Base-by-base conservation (phyloP, 75 land plant species). In the Picea glauca region DNA sequence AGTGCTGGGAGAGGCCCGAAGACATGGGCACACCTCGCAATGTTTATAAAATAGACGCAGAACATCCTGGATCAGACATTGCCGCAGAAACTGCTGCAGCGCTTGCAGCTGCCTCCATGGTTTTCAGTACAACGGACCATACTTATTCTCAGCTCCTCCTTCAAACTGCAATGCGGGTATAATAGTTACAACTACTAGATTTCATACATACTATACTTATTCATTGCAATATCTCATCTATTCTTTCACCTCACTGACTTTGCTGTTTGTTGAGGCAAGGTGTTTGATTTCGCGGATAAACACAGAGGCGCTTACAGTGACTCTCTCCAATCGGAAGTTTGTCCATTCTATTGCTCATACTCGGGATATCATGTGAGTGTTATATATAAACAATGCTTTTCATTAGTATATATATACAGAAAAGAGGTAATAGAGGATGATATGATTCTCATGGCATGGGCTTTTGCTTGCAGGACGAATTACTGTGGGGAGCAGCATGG, bases 261-360 rank as follows among this genome's bases (percentile, higher is more conserved):
- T 63, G 18, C 40, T 64, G 14, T 35, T 21, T 60, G 46, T 33
- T 20, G 13, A 23, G 17, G 3, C 21, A 46, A 73, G 81, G 64
- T 79, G 21, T 81, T 81, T 26, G 80, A 78, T 20, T 77, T 77
- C 56, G 26, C 26, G 26, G 26, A 26, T 26, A 26, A 26, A 26
- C 26, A 26, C 26, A 26, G 26, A 74, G 89, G 89, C n/a, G 76
- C 65, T 58, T 87, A 87, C 63, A 87, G 89, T 58, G 84, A 85
- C 43, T 58, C 76, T 3, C 78, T 87, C 62, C 5, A 63, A 0
- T 57, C 81, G 57, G 88, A 64, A 18, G 88, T 86, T 35, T 84
- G 87, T 67, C 89, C 89, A 20, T 87, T 86, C 68, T 87, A 87
- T 75, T 80, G 87, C 59, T 85, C 88, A 46, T 87, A 87, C 78